These are phyloP conservation scores for Lycium ferocissimum DNA, from an alignment of 257 asterid species.

Conservation along the genomic window DNA sequence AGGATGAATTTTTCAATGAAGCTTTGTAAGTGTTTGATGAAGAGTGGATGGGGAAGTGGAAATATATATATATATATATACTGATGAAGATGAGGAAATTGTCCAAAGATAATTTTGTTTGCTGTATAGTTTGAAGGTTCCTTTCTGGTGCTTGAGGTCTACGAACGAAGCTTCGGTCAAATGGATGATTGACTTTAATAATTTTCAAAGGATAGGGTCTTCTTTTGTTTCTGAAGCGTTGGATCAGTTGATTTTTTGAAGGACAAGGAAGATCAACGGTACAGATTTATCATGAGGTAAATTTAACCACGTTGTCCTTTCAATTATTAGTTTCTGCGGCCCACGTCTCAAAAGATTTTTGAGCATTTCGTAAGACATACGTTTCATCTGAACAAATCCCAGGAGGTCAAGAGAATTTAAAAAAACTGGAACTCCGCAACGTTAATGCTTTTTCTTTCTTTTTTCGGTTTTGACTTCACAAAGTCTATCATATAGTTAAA, in stretches of 20 bases:
- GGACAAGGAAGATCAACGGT: background rate
- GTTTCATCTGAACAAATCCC: background rate
- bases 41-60: conserved; percentile 9
- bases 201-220: background rate
- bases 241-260: background rate
- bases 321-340: background rate
- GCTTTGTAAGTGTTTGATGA: background rate
- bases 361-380: background rate
- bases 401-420: background rate
- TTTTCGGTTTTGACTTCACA: background rate
- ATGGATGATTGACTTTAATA: background rate
- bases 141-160: background rate
- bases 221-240: background rate
- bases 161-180: conserved; percentile 19
- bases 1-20: too few species aligned
- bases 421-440: background rate
- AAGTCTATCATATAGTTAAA: background rate
- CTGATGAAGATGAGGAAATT: background rate
- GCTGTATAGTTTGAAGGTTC: background rate
- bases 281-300: background rate
- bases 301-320: background rate
- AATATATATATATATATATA: background rate
- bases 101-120: background rate
- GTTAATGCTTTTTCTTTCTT: background rate
- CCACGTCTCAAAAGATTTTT: background rate